Evolutionary conservation across 768 basidiomycete genomes (phyloP), one percentile per base, ranked within the genome.

Genomic region (Lactarius sp.): DNA sequence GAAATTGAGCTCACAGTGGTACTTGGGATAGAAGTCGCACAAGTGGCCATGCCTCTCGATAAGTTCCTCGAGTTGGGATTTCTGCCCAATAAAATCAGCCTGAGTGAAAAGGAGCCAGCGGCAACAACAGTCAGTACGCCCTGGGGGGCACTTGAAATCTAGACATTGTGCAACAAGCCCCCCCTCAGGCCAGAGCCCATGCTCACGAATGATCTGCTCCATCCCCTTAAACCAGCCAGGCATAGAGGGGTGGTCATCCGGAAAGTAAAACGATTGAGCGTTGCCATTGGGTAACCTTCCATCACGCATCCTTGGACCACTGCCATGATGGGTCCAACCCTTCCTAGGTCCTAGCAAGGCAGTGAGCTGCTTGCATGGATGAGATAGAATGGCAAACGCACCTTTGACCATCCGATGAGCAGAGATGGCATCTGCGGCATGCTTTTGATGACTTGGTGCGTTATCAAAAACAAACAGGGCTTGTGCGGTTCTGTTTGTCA

Each of bases 401-500:
- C 42, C 14, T 18, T 44, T 44, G 5, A 22, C n/a, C 53, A 54
- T 54, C 6, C 6, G 2, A 16, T 16, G 0, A 9, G 58, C 58
- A 20, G 58, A 59, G 6, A 59, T 3, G 3, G 49, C 59, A 33
- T 73, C 66, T 0, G 18, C 22, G 3, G 72, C 67, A 3, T 68
- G 68, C 41, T 73, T 73, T 9, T 22, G 59, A 55, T 75, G 74
- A 22, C 60, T 72, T 0, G 69, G 53, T 7, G 71, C 73, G 60
- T 75, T 75, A 55, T 75, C 73, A 22, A 22, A 49, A 71, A 76
- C 0, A 75, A 34, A 57, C 72, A 66, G 59, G 14, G 66, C 71
- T 14, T 66, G 71, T 3, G 66, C 70, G 49, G 66, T 70, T 14
- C 69, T 69, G 22, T 68, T 69, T 16, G 65, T 73, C 58, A 62